These are phyloP conservation scores for Hemisphaericaspora lyxosophila DNA, from an alignment of 1,139 yeast genomes.

Conservation along the genomic window DNA sequence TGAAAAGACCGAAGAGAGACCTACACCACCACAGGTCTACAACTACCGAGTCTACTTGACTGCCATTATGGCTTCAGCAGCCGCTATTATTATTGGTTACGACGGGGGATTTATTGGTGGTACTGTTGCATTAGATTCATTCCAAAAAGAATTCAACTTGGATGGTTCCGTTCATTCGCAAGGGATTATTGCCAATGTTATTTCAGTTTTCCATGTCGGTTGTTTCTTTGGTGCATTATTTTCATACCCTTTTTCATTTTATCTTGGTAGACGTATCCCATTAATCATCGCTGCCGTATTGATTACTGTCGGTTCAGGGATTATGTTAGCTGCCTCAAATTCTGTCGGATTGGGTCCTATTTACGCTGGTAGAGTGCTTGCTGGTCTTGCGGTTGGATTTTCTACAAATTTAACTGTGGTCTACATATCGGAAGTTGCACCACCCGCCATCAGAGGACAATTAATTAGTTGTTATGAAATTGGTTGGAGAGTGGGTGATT, in stretches of 20 bases:
- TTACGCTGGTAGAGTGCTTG: constrained; percentile 43
- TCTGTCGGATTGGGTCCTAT: constrained; percentile 37
- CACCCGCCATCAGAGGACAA: constrained; percentile 43
- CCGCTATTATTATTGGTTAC: constrained; percentile 41
- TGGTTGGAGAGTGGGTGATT: constrained; percentile 46
- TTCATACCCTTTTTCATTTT: constrained; percentile 40
- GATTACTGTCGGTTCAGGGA: constrained; percentile 39
- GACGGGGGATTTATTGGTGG: constrained; percentile 49
- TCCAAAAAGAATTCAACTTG: constrained; percentile 36
- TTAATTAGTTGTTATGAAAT: constrained; percentile 40
- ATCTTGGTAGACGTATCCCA: constrained; percentile 37
- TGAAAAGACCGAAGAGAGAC: constrained; percentile 38
- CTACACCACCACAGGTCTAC: constrained; percentile 41
- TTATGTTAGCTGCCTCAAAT: constrained; percentile 38
- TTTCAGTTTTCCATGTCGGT: constrained; percentile 46
- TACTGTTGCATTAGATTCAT: constrained; percentile 38
- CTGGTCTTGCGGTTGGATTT: constrained; percentile 43
- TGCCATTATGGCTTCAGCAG: constrained; percentile 41
- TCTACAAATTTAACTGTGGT: constrained; percentile 44
- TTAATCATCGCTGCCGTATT: constrained; percentile 34
- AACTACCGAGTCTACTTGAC: constrained; percentile 36
- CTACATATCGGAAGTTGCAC: constrained; percentile 40
- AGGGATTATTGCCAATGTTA: constrained; percentile 33
- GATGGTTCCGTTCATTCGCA: constrained; percentile 25
- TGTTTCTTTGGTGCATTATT: constrained; percentile 45